Evolutionary conservation across 2,329 filamentous ascomycete species (phyloP).

Genomic region (Remersonia thermophila): DNA sequence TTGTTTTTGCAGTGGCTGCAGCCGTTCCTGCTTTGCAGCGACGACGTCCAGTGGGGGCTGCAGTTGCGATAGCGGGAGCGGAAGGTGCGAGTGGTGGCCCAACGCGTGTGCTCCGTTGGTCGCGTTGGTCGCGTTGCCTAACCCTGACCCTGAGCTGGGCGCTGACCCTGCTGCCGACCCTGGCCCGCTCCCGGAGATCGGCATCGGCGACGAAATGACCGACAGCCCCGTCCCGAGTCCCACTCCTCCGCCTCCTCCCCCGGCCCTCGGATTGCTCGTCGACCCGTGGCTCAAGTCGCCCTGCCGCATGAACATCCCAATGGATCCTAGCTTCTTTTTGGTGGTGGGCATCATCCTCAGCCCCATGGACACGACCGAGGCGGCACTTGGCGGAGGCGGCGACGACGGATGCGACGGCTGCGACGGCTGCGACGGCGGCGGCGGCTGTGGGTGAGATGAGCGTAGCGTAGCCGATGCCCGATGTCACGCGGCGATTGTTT

Average conservation of each 20-base stretch:
- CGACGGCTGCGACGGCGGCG: too few species aligned
- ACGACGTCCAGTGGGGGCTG: slow-evolving; percentile 21
- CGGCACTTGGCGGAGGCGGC: too few species aligned
- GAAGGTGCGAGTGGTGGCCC: slow-evolving; percentile 6
- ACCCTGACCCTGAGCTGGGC: slow-evolving; percentile 2
- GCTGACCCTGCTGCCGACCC: slow-evolving; percentile 9
- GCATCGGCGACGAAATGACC: not conserved
- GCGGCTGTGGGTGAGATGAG: too few species aligned
- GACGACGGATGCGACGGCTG: not conserved
- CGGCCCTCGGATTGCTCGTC: slow-evolving; percentile 11
- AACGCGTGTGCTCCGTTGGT: not conserved
- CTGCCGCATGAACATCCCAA: slow-evolving; percentile 16
- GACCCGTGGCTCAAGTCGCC: slow-evolving; percentile 7
- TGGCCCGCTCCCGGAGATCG: not conserved
- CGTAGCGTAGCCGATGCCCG: too few species aligned
- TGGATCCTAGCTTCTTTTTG: slow-evolving; percentile 25
- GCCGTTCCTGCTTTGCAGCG: slow-evolving; percentile 8
- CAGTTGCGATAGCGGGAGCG: slow-evolving; percentile 7
- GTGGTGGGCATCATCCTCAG: slow-evolving; percentile 22
- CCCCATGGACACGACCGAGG: slow-evolving; percentile 10
- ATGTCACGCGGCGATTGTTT: slow-evolving; percentile 1
- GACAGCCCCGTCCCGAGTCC: not conserved
- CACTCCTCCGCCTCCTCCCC: not conserved
- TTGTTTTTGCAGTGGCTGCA: too few species aligned
- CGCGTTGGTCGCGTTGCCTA: slow-evolving; percentile 6